Evolutionary conservation across 352 stramenopile species (phyloP), one percentile per base, ranked within the genome.

Genomic region (Achlya hypogyna): DNA sequence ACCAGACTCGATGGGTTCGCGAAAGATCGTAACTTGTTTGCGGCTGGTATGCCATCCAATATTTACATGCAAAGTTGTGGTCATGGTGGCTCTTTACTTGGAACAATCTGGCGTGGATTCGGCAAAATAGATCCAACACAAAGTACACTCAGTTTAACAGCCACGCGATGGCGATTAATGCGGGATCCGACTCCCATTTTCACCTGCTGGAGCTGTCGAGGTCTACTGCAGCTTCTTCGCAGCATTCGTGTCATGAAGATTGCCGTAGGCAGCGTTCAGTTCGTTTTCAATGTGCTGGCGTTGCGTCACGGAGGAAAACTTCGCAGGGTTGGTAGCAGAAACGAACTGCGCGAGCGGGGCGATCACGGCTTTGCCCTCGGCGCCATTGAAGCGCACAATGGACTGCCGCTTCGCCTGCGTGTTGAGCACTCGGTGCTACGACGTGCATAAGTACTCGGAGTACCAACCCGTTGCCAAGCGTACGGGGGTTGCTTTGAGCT

Each of bases 301-400:
- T 53, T 78, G 73, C 5, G 73, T 78, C 58, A 75, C 77, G 52
- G 67, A 69, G 2, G 60, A 49, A 63, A 87, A 93, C 60, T 86
- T 86, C 5, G 75, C 51, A 4, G 84, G 82, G 28, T 78, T 82
- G 12, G 70, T 47, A 0, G 66, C 60, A 1, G 79, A 78, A 14
- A 89, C 76, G 51, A 93, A 93, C 10, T 58, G 40, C 3, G 81
- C 64, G 12, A 93, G 73, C 18, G 84, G 80, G 40, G 78, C 80
- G 10, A 93, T 76, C 42, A 89, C 63, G 0, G 84, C 89, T 53
- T 91, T 78, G 16, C 82, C 80, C 35, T 90, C 78, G 0, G 84
- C 76, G 29, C 82, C 84, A 53, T 91, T 90, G 73, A 93, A 93
- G 12, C 84, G 82, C 38, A 93, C 82, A 38, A 91, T 91, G 2